Evolutionary conservation across 139 green algal genomes (phyloP).

Genomic region (Bryopsis sp.): DNA sequence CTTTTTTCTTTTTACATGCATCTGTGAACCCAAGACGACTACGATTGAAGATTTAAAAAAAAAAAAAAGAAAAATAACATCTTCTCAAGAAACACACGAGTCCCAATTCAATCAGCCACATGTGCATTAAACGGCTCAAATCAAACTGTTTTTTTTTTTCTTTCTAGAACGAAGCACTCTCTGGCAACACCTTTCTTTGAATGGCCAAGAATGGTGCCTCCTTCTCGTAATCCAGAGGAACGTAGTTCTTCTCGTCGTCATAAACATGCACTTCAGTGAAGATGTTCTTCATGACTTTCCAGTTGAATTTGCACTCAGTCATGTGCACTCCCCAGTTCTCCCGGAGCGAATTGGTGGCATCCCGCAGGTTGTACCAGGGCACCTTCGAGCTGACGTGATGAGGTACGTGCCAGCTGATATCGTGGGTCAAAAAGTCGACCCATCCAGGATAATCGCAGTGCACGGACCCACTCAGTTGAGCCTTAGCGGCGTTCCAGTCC

Average conservation of each 20-base stretch:
- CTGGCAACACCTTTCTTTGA: constrained; percentile 64
- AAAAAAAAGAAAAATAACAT: too few relatives aligned
- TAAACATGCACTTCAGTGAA: constrained; percentile 87
- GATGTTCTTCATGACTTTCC: constrained; percentile 87
- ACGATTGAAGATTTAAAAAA: too few relatives aligned
- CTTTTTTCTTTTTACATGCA: too few relatives aligned
- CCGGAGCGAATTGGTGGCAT: constrained; percentile 53
- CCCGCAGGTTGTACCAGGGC: constrained; percentile 54
- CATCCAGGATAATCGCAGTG: constrained; percentile 89
- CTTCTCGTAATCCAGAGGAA: constrained; percentile 73
- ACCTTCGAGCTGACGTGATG: constrained; percentile 94
- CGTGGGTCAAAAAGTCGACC: constrained; percentile 92
- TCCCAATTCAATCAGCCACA: too few relatives aligned
- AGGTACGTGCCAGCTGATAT: constrained; percentile 95
- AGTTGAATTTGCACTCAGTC: constrained; percentile 86
- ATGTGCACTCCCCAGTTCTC: constrained; percentile 91
- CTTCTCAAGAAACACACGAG: too few relatives aligned
- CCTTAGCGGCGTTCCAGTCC: constrained; percentile 87
- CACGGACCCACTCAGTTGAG: constrained; percentile 85
- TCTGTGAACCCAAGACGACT: too few relatives aligned
- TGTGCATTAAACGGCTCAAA: too few relatives aligned
- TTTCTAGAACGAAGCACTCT: too few relatives aligned
- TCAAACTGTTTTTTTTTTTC: too few relatives aligned
- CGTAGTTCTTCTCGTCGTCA: constrained; percentile 74
- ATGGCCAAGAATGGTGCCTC: constrained; percentile 60